Evolutionary conservation across 2,329 filamentous ascomycete species (phyloP), one percentile per base, ranked within the genome.

Genomic region (Beauveria caledonica): DNA sequence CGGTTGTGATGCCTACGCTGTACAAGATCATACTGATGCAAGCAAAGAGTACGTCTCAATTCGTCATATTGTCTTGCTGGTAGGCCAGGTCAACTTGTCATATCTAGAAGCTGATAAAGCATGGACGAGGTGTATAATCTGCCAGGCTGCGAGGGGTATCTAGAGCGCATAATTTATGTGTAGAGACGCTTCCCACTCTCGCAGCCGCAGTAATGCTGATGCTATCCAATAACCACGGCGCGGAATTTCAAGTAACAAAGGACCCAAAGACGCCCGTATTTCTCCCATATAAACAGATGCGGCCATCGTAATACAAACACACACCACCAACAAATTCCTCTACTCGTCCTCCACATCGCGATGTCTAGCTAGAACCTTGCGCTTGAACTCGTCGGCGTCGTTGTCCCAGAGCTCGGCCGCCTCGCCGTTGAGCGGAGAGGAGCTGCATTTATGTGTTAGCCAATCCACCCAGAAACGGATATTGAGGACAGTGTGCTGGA

Each of bases 371-470:
- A 82, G 68, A 39, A 88, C 85, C 76, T 87, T 87, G 66, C 84
- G 85, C 82, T 96, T 91, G 81, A 94, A 97, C 73, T 96, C 90
- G 50, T 84, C 86, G 42, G 86, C 80, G 72, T 97, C 86, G 67
- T 87, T 91, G 73, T 97, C 93, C 92, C 94, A 99, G 46, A 99
- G 81, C 73, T 96, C 90, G 17, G 95, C 94, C 33, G 94, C 94
- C 75, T 99, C 92, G 62, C 92, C 95, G 69, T 99, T 99, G 64
- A 99, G 80, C 2, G 94, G 94, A 66, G 91, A 96, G 62, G 94
- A 86, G 74, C 93, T 97, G n/a, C 15, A 10, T 7, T 39, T 11
- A 13, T 49, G 36, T 19, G n/a, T 56, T 3, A 29, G 11, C 15
- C 11, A 13, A 13, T 13, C 33, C 33, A 36, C 11, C 5, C 33